These are phyloP conservation scores for Aspergillus quadricinctus DNA, from an alignment of 2,329 filamentous ascomycete species.

Conservation along the genomic window DNA sequence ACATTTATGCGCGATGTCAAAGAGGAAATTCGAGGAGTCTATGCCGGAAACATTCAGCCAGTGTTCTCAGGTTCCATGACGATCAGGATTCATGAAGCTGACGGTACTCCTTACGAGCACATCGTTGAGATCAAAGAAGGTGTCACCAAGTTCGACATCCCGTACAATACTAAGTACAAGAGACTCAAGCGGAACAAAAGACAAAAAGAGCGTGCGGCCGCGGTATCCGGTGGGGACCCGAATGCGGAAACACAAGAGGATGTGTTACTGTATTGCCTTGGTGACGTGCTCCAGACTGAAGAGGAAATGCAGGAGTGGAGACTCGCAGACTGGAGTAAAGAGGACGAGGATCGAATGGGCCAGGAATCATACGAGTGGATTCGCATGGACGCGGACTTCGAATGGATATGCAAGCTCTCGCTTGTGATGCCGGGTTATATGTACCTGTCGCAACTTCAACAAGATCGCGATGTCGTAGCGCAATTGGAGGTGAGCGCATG, in stretches of 20 bases:
- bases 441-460: constrained; percentile 95
- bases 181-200: constrained; percentile 82
- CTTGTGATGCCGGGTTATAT: constrained; percentile 88
- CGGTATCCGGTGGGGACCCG: constrained; percentile 59
- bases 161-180: constrained; percentile 99
- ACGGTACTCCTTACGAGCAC: constrained; percentile 96
- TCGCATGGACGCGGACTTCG: constrained; percentile 93
- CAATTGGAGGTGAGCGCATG: constrained; percentile 53
- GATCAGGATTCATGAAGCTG: constrained; percentile 94
- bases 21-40: constrained; percentile 67
- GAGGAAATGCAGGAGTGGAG: constrained; percentile 82
- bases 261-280: constrained; percentile 82
- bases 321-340: constrained; percentile 81
- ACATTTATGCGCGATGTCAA: constrained; percentile 82
- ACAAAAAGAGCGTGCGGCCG: constrained; percentile 71
- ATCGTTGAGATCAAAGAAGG: constrained; percentile 93
- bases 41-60: constrained; percentile 65
- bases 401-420: constrained; percentile 88
- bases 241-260: constrained; percentile 68
- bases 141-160: constrained; percentile 82
- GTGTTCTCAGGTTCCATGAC: constrained; percentile 96
- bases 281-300: constrained; percentile 78
- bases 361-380: constrained; percentile 99
- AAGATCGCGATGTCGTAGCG: constrained; percentile 95
- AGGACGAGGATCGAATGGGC: constrained; percentile 87